A percentile compares a stretch with the other conserved stretches of the same genome.
These are phyloP conservation scores for Phialophora macrospora DNA, from an alignment of 2,329 filamentous ascomycete genomes.

Conservation along the genomic window DNA sequence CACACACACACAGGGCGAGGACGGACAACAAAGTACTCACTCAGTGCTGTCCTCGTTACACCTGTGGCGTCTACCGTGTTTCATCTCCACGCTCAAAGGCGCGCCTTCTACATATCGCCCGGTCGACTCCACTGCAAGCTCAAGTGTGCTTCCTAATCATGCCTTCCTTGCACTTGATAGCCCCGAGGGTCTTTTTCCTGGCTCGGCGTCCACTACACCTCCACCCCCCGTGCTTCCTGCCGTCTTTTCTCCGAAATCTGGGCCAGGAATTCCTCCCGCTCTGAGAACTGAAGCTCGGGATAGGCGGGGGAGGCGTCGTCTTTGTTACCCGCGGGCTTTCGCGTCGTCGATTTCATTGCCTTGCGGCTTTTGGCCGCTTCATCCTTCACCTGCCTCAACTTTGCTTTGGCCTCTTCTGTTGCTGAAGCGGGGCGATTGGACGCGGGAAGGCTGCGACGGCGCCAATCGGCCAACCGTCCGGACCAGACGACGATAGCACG, in stretches of 20 bases:
- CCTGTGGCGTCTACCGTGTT: background rate
- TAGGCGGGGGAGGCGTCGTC: background rate
- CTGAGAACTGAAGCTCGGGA: background rate
- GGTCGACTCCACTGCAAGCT: background rate
- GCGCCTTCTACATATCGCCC: background rate
- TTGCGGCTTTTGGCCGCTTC: background rate
- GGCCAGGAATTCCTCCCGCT: background rate
- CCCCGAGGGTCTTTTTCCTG: background rate
- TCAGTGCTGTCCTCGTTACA: background rate
- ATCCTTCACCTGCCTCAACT: background rate
- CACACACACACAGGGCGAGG: no score
- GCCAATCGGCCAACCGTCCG: slow-evolving; percentile 22
- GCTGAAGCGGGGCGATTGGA: background rate
- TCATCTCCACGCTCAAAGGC: background rate
- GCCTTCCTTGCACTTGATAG: background rate
- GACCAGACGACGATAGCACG: slow-evolving; percentile 28
- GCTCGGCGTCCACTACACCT: background rate
- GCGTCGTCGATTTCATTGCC: background rate
- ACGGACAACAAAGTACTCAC: no score
- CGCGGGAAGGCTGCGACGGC: slow-evolving; percentile 1
- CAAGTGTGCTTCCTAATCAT: background rate
- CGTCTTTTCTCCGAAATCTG: background rate
- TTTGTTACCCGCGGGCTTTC: background rate
- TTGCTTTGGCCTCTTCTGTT: background rate
- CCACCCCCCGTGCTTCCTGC: background rate